Evolutionary conservation across 176 grass and related monocot species (phyloP), one percentile per base, ranked within the genome.

Genomic region (Thinopyrum elongatum): DNA sequence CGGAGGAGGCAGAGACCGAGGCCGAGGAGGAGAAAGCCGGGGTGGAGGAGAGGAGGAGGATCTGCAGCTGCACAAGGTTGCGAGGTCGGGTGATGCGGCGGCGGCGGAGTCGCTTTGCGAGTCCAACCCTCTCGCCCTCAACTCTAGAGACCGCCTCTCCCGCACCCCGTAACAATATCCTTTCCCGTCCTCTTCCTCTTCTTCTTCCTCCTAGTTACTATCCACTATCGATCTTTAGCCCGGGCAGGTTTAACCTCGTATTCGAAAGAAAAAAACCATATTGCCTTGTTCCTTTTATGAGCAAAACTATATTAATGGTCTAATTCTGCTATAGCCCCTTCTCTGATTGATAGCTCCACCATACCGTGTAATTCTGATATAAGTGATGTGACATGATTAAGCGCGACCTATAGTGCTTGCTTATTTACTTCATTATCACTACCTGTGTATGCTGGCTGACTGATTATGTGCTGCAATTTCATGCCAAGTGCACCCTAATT

Each of bases 61-160:
- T 31, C 57, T 79, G 66, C 74, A 31, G 64, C 80, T 90, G 55
- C 89, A 90, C 84, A 90, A 72, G 65, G 89, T 80, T 21, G 84
- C 84, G 27, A 82, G 84, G 26, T 86, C 74, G 28, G 89, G 85
- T 7, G 89, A 91, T 85, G 77, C 53, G 17, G 75, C 61, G 7
- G 86, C 76, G 25, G 81, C 2, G 69, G 89, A 91, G 21, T 81
- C 69, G 6, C 61, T 91, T 8, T 85, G 82, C 81, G 82, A 91
- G 33, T 78, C 89, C 31, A 77, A 85, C 35, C 89, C 89, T 81
- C 76, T 88, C 30, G 69, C 85, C 61, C 36, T 91, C 81, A 91
- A 85, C 61, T 85, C 81, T 39, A 79, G 89, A 44, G 89, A 91
- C 47, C 86, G 89, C 35, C 89, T 84, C 61, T 91, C 89, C 26